phyloP scores from a whole-genome alignment of 352 stramenopile species.

The Phytophthora tubulina region DNA sequence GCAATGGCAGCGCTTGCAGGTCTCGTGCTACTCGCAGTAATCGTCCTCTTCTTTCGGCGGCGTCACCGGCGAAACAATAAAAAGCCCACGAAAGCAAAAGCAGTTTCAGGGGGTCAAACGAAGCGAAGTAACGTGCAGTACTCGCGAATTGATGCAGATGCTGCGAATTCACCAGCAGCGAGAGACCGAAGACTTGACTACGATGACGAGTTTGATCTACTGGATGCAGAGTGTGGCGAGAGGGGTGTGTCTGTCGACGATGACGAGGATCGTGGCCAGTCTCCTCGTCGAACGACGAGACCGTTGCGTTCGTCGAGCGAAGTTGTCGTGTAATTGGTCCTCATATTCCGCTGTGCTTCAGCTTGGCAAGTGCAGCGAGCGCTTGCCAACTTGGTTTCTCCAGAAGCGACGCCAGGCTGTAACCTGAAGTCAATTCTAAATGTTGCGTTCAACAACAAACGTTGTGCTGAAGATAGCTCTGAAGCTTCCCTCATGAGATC shows the following conservation, averaged over 20 bases:
- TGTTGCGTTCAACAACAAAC: conserved; percentile 4
- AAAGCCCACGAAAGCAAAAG: conserved; percentile 20
- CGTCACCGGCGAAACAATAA: conserved; percentile 15
- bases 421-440: conserved; percentile 10
- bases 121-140: conserved; percentile 38
- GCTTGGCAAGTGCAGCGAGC: too few species aligned
- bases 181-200: conserved; percentile 10
- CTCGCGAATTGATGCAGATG: conserved; percentile 33
- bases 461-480: conserved; percentile 35
- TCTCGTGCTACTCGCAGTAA: conserved; percentile 29
- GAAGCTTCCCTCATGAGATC: conserved; percentile 13
- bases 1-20: conserved; percentile 31
- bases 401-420: neutral
- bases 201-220: conserved; percentile 22
- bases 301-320: conserved; percentile 19
- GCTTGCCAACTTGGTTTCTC: too few species aligned
- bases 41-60: conserved; percentile 26
- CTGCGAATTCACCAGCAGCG: conserved; percentile 10
- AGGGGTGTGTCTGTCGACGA: neutral
- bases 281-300: conserved; percentile 27
- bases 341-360: neutral
- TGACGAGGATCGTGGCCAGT: conserved; percentile 7
- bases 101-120: conserved; percentile 20
- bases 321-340: conserved; percentile 19
- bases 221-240: conserved; percentile 35